Base-by-base conservation (phyloP, 2,329 filamentous ascomycete genomes). In the Phialocephala subalpina region DNA sequence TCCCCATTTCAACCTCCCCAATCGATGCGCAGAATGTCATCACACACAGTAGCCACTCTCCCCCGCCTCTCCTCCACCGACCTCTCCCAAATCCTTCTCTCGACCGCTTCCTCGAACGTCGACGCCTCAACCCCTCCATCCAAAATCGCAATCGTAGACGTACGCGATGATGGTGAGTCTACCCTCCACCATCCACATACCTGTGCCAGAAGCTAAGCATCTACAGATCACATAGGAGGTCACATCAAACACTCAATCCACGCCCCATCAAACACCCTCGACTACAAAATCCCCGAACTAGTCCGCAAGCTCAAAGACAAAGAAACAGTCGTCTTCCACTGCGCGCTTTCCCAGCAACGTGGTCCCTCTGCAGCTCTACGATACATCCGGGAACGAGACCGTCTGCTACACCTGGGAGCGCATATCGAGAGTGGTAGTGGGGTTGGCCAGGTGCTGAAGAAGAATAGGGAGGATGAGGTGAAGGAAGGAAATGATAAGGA, bases 291-390 rank as follows among this genome's bases (percentile, higher is more conserved):
- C 78, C 92, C 94, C 0, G 92, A 94, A 69, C 87, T 99, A n/a
- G 84, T 97, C 14, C 88, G 93, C 64, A 89, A 86, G 52, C 86
- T 97, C 57, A 82, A 88, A 70, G 88, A 90, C 75, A 94, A 93
- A 78, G 87, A 96, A 63, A 90, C 86, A 12, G 93, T 99, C 16
- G 87, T 99, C 1, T 99, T 99, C 78, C 96, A 99, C 81, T 99
- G 96, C 80, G 92, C 92, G 20, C 82, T 98, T 63, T 95, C 91
- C 72, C 96, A 98, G 82, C 92, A 97, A 80, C 86, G 96, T 0
- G 96, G 96, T 0, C 96, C 96, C 0, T 86, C 86, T 59, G 94
- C 95, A 3, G 96, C 96, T 3, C 80, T 97, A 72, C 84, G 86
- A 74, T 98, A 97, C 78, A 72, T 94, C 67, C 82, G 91, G 40